Base-by-base conservation (phyloP, 495 filamentous ascomycete genomes). In the Aspergillus affinis region DNA sequence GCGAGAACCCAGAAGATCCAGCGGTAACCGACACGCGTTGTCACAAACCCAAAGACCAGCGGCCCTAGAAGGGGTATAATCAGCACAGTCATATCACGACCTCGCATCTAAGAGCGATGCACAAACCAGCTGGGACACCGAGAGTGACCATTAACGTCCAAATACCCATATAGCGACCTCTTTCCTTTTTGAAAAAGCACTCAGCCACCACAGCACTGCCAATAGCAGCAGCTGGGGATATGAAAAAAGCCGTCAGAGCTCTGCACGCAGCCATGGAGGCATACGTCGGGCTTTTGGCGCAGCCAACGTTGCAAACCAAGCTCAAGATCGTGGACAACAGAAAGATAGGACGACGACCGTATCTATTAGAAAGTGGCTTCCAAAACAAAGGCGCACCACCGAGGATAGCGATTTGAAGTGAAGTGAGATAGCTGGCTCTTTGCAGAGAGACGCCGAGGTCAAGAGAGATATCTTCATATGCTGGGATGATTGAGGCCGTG, bases 401-500 rank as follows among this genome's bases (percentile, higher is more conserved):
- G 2, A 84, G 65, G 8, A 84, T 66, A 15, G 78, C 74, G 50
- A 84, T 85, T 51, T 80, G 78, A 0, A 84, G 69, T 3, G 76
- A 80, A 4, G 78, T 80, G 8, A 84, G 72, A 54, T 86, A 84
- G 46, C 77, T 80, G 5, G 77, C 76, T 15, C 69, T 63, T 56
- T 78, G 78, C 41, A 86, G 61, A 30, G 75, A 76, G 15, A 79
- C 70, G 3, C 66, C 65, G 12, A 84, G 65, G 27, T 82, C 81
- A 5, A 69, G 66, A 17, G 80, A 71, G 51, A 84, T 81, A 13
- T 71, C 56, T 56, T 76, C 74, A 61, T 80, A 86, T 18, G 80
- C 82, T 1, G 81, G 80, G 45, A 80, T 81, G 58, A 85, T 83
- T 0, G 81, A 75, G 0, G 83, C 82, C 20, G 71, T 83, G 66